Conservation (phyloP, 257 asterid species). For the Asclepias syriaca region DNA sequence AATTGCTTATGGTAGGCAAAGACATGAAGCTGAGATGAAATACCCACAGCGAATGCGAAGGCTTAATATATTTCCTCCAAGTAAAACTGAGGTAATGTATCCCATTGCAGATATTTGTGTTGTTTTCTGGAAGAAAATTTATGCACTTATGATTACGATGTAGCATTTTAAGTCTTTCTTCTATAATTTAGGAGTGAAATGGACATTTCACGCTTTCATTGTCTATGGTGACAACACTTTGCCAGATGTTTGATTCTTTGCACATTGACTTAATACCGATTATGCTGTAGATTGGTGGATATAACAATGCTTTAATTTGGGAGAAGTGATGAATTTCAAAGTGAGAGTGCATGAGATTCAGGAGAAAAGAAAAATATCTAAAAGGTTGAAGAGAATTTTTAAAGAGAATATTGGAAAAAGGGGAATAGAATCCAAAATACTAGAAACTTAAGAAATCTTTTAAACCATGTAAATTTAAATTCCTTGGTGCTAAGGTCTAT, state of each 20-base stretch:
- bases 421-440: background rate
- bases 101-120: background rate
- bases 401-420: background rate
- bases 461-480: too few relatives aligned
- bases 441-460: background rate
- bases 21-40: constrained; percentile 84
- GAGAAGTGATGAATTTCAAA: background rate
- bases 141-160: background rate
- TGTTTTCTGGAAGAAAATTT: background rate
- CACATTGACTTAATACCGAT: background rate
- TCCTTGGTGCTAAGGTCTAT: too few relatives aligned
- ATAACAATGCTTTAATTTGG: background rate
- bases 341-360: background rate
- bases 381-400: background rate
- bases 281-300: background rate
- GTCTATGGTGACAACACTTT: background rate
- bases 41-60: constrained; percentile 89
- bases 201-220: background rate
- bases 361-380: background rate
- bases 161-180: background rate
- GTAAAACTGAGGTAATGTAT: constrained; percentile 74
- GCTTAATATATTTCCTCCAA: constrained; percentile 85
- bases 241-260: background rate
- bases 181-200: too few relatives aligned
- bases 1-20: constrained; percentile 66